phyloP scores from a whole-genome alignment of 129 eudicot species.

The Oenanthe sinensis region DNA sequence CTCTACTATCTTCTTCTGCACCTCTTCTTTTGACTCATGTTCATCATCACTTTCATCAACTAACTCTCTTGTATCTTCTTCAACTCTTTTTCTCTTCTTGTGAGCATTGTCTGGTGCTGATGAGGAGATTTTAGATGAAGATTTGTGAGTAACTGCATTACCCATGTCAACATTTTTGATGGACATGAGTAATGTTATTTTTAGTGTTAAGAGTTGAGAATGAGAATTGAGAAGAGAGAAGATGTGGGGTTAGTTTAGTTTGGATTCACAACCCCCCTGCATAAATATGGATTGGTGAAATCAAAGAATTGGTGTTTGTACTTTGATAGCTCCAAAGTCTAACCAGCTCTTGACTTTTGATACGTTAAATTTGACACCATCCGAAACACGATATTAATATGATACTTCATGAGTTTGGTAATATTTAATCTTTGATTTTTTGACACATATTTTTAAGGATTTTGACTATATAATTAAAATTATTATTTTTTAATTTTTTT shows the following conservation, averaged over 20 bases:
- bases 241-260: constrained; percentile 11
- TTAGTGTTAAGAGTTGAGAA: neutral
- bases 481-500: no score
- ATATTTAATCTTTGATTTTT: no score
- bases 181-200: neutral
- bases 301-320: no score
- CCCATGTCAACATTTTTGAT: neutral
- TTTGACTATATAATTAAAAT: no score
- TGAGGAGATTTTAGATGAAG: no score
- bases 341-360: no score
- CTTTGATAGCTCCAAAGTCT: no score
- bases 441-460: no score
- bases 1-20: constrained; percentile 27
- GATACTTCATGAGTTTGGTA: no score
- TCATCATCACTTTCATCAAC: neutral
- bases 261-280: constrained; percentile 18
- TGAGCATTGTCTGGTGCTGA: neutral
- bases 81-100: neutral
- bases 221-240: constrained; percentile 13
- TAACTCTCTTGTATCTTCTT: neutral
- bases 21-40: constrained; percentile 12
- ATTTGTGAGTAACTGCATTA: no score
- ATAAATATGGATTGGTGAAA: neutral
- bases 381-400: no score
- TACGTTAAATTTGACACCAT: no score